phyloP scores from a whole-genome alignment of 306 rosid species.

The Rubus idaeus region DNA sequence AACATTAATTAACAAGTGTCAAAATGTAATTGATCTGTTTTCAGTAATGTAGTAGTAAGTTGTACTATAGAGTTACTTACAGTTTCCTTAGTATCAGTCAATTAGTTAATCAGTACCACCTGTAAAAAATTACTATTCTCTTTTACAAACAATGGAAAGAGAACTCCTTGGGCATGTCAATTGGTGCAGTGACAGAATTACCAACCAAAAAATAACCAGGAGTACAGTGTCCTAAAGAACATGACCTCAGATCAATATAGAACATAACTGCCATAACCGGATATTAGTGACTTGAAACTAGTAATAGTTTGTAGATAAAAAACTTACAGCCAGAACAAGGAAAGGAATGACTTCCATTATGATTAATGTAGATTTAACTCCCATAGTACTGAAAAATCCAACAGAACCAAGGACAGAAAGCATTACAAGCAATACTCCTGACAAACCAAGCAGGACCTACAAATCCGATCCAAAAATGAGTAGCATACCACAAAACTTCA shows the following conservation, averaged over 20 bases:
- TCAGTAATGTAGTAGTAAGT: neutral
- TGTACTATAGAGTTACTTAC: neutral
- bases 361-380: conserved; percentile 89
- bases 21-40: neutral
- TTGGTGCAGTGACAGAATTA: neutral
- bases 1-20: neutral
- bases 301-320: neutral
- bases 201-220: conserved; percentile 1
- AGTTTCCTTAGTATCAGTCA: neutral
- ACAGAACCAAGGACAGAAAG: conserved; percentile 92
- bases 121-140: neutral
- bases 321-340: conserved; percentile 91
- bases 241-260: conserved; percentile 5
- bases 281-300: conserved; percentile 19
- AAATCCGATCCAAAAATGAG: conserved; percentile 28
- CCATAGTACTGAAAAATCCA: conserved; percentile 93
- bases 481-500: conserved; percentile 11
- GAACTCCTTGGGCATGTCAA: conserved; percentile 3
- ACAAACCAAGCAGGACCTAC: conserved; percentile 91
- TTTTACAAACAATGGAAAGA: neutral
- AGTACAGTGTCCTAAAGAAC: neutral
- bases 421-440: conserved; percentile 85
- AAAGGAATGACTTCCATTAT: conserved; percentile 99
- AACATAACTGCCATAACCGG: neutral
- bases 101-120: conserved; percentile 6